Percentiles rank a stretch among this genome's conserved stretches.
These are phyloP conservation scores for Penicillium turbatum DNA, from an alignment of 495 filamentous ascomycete species.

Conservation along the genomic window DNA sequence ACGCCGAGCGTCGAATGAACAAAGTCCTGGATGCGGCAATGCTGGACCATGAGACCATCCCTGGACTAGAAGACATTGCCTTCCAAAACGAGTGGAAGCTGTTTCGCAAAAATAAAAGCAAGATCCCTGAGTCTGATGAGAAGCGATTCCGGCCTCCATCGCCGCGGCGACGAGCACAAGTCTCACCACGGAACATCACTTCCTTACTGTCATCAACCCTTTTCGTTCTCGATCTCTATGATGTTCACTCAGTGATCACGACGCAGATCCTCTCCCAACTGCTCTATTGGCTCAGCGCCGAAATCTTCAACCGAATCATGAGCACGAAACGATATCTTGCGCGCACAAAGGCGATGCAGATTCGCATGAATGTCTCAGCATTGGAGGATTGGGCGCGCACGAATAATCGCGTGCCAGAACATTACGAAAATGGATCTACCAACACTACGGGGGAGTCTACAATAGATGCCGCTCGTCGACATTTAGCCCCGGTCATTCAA, in stretches of 20 bases:
- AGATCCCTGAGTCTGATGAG: conserved; percentile 77
- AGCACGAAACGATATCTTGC: conserved; percentile 91
- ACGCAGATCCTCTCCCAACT: conserved; percentile 90
- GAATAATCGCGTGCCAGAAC: conserved; percentile 92
- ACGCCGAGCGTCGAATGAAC: conserved; percentile 96
- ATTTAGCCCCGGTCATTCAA: conserved; percentile 88
- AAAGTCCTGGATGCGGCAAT: conserved; percentile 89
- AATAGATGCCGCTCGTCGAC: conserved; percentile 72
- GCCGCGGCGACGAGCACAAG: conserved; percentile 86
- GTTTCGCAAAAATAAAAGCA: conserved; percentile 87
- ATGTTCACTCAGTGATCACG: conserved; percentile 95
- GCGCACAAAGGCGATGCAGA: conserved; percentile 98
- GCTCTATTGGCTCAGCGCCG: conserved; percentile 93
- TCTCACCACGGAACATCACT: conserved; percentile 93
- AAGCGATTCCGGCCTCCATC: conserved; percentile 91
- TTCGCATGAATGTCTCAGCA: conserved; percentile 94
- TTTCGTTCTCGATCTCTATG: conserved; percentile 96
- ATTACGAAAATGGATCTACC: conserved; percentile 90
- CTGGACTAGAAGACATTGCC: conserved; percentile 89
- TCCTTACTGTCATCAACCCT: conserved; percentile 93
- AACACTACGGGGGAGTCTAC: conserved; percentile 81
- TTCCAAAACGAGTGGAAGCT: conserved; percentile 99
- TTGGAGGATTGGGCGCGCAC: conserved; percentile 93
- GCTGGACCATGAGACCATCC: conserved; percentile 97
- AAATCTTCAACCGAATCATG: conserved; percentile 98